phyloP scores from a whole-genome alignment of 2,329 filamentous ascomycete species.

The Epichloe bromicola region DNA sequence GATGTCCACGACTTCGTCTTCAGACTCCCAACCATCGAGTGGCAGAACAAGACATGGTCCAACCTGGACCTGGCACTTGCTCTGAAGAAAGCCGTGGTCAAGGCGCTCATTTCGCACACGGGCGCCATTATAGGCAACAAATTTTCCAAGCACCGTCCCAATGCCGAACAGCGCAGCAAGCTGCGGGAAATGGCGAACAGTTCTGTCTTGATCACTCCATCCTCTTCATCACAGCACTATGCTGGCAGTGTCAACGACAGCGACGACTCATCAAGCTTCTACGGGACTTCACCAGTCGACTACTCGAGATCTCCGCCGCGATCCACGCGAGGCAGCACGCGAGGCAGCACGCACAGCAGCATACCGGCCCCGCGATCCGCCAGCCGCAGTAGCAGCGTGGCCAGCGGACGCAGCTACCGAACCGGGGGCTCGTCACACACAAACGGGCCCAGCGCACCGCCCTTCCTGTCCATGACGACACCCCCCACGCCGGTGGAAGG shows the following conservation, averaged over 20 bases:
- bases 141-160: slow-evolving; percentile 77
- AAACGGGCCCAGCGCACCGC: slow-evolving; percentile 19
- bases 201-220: slow-evolving; percentile 46
- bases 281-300: slow-evolving; percentile 40
- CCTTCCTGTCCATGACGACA: slow-evolving; percentile 32
- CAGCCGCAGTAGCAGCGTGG: slow-evolving; percentile 41
- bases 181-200: slow-evolving; percentile 75
- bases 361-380: slow-evolving; percentile 30
- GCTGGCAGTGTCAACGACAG: slow-evolving; percentile 35
- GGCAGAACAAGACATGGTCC: slow-evolving; percentile 98
- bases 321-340: slow-evolving; percentile 35
- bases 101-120: slow-evolving; percentile 86
- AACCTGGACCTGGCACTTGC: slow-evolving; percentile 88
- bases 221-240: slow-evolving; percentile 22
- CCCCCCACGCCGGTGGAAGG: slow-evolving; percentile 31
- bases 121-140: slow-evolving; percentile 97
- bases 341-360: slow-evolving; percentile 34
- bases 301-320: slow-evolving; percentile 46
- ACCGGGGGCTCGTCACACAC: slow-evolving; percentile 18
- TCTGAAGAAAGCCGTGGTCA: slow-evolving; percentile 87
- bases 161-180: slow-evolving; percentile 62
- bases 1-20: slow-evolving; percentile 98
- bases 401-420: slow-evolving; percentile 31
- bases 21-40: slow-evolving; percentile 84
- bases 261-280: slow-evolving; percentile 44